These are phyloP conservation scores for Diaporthe velutina DNA, from an alignment of 2,329 filamentous ascomycete genomes.

Conservation along the genomic window DNA sequence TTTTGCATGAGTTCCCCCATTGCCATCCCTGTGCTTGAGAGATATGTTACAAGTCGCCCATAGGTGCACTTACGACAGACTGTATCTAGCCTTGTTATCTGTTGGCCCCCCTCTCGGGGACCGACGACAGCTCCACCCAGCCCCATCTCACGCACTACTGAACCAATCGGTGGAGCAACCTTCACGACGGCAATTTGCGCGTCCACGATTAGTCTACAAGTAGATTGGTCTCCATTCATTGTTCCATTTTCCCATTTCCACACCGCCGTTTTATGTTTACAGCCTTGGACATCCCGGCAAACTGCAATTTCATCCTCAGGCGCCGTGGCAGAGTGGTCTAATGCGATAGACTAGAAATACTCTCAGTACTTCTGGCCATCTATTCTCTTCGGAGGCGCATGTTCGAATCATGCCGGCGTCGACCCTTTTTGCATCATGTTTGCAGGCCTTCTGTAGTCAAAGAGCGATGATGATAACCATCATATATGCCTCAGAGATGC, in stretches of 20 bases:
- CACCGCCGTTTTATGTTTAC: neutral
- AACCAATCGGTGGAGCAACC: neutral
- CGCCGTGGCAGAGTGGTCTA: constrained; percentile 32
- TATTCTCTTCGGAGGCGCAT: constrained; percentile 32
- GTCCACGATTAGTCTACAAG: neutral
- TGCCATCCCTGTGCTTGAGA: neutral
- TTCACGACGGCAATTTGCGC: neutral
- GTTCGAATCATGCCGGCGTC: constrained; percentile 32
- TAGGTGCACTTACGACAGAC: neutral
- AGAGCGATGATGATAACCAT: neutral
- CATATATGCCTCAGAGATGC: neutral
- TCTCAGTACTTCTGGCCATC: constrained; percentile 1
- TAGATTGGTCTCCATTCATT: neutral
- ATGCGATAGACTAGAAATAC: constrained; percentile 29
- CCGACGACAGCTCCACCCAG: neutral
- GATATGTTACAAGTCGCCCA: neutral
- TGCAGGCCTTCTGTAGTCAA: neutral
- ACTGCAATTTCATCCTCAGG: neutral
- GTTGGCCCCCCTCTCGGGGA: neutral
- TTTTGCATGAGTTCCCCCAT: neutral
- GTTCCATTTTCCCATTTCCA: neutral
- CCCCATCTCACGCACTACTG: neutral
- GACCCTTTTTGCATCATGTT: neutral
- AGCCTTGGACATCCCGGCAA: neutral
- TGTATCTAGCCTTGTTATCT: neutral